A percentile compares a stretch with the other conserved stretches of the same genome.
Evolutionary conservation across 75 land plant species (phyloP).

Genomic region (Chamaecyparis obtusa): DNA sequence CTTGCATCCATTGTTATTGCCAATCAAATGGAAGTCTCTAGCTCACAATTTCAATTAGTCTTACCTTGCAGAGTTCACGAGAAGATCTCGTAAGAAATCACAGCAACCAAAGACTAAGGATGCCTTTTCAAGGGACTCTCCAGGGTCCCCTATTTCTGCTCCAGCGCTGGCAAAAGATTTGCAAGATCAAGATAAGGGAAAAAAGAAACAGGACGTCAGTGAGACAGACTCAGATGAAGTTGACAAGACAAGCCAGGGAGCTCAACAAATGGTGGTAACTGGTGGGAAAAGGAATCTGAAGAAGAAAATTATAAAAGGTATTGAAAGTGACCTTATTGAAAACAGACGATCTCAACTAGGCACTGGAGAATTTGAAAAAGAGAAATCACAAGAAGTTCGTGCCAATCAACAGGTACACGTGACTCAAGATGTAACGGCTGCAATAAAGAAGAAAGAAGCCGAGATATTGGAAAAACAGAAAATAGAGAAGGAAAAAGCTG

Average conservation of each 20-base stretch:
- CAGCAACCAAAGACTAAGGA: constrained; percentile 7
- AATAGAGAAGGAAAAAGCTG: constrained; percentile 2
- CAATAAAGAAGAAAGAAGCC: background rate
- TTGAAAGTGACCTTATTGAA: background rate
- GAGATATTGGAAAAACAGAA: background rate
- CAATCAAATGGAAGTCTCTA: background rate
- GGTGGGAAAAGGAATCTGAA: constrained; percentile 3
- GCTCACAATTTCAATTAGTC: background rate
- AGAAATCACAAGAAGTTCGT: constrained; percentile 6
- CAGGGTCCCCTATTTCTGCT: background rate
- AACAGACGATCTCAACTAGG: background rate
- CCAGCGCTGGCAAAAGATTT: background rate
- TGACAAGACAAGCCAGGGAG: background rate
- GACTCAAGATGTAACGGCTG: background rate
- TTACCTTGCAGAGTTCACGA: constrained; percentile 5
- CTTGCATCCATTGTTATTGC: background rate
- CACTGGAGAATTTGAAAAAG: background rate
- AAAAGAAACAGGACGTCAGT: background rate
- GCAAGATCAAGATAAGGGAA: background rate
- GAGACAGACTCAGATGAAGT: background rate
- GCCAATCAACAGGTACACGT: background rate
- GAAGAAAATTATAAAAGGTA: background rate
- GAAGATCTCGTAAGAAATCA: constrained; percentile 10
- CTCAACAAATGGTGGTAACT: background rate
- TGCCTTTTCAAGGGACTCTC: background rate